Percentiles rank a stretch among this genome's conserved stretches.
phyloP scores from a whole-genome alignment of 164 flowering plant species.

The Magnolia officinalis region DNA sequence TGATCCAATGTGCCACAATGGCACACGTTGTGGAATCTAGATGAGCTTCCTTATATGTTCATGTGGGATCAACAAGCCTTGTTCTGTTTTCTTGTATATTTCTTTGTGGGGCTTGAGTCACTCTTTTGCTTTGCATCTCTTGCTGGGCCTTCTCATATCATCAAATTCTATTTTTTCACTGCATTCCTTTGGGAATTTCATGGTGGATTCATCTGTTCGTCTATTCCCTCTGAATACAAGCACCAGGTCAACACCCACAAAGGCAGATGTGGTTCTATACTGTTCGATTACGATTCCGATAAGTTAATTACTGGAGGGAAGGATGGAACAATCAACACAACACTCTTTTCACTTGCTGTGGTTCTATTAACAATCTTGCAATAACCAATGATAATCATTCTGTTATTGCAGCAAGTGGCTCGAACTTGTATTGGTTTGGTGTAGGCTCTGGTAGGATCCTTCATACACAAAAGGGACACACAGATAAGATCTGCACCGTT shows the following conservation, averaged over 20 bases:
- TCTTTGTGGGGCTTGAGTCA: no score
- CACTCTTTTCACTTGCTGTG: constrained; percentile 71
- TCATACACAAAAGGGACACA: constrained; percentile 93
- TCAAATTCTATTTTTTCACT: neutral
- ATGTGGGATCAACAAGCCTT: no score
- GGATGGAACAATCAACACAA: constrained; percentile 59
- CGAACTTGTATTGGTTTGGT: constrained; percentile 86
- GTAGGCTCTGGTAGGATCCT: constrained; percentile 61
- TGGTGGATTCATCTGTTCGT: constrained; percentile 39
- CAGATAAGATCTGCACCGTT: constrained; percentile 86
- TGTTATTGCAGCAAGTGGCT: constrained; percentile 85
- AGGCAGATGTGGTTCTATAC: constrained; percentile 80
- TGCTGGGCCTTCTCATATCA: no score
- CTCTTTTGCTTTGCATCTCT: no score
- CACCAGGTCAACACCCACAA: constrained; percentile 75
- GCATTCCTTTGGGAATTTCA: neutral
- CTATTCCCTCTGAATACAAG: constrained; percentile 56
- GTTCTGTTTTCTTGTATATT: no score
- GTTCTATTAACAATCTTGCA: constrained; percentile 85
- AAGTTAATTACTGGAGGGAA: constrained; percentile 88
- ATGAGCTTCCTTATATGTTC: no score
- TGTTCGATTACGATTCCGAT: constrained; percentile 64
- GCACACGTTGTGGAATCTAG: no score
- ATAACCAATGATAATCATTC: constrained; percentile 70
- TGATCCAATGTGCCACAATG: no score